Conservation (phyloP, 495 filamentous ascomycete species). For the Entonaema liquescens region DNA sequence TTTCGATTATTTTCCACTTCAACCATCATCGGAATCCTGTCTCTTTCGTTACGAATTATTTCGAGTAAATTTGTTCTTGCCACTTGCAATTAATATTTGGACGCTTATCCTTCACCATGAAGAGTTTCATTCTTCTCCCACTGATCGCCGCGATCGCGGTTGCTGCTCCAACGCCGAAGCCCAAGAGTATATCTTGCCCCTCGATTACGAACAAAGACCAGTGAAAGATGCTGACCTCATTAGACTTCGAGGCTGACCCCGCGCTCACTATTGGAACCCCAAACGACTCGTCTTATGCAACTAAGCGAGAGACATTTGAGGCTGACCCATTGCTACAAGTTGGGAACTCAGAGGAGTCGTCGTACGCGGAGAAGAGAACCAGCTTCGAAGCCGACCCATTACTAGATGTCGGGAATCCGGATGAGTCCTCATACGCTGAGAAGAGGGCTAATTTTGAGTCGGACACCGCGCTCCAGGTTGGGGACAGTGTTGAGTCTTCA, state of each 20-base stretch:
- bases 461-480: constrained; percentile 21
- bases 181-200: background rate
- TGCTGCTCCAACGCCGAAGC: background rate
- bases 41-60: background rate
- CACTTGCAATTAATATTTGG: background rate
- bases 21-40: background rate
- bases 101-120: background rate
- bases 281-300: background rate
- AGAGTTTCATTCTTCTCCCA: background rate
- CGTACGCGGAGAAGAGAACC: no score
- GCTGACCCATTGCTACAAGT: no score
- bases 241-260: background rate
- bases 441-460: constrained; percentile 8
- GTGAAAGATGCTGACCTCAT: background rate
- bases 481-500: constrained; percentile 11
- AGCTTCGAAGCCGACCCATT: background rate
- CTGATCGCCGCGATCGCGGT: background rate
- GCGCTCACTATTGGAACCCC: background rate
- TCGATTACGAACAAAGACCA: background rate
- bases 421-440: background rate
- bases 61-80: background rate
- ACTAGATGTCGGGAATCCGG: background rate
- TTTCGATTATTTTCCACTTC: background rate
- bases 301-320: background rate
- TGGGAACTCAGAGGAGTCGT: no score